phyloP scores from a whole-genome alignment of 345 rosid species.

The Salix purpurea region DNA sequence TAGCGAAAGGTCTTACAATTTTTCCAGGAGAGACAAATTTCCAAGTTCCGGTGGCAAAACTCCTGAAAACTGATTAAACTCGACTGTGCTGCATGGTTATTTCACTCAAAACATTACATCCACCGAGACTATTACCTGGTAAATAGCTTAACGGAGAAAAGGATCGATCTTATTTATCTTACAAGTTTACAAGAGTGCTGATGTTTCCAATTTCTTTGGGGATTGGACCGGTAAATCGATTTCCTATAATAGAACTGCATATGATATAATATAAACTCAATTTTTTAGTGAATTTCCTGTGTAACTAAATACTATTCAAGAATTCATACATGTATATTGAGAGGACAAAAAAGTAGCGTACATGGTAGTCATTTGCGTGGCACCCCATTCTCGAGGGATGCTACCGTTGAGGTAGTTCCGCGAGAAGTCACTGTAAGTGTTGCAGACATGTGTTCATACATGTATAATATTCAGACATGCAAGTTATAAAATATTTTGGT shows the following conservation, averaged over 20 bases:
- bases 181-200: too few species aligned
- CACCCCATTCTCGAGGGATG: constrained; percentile 16
- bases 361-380: not conserved
- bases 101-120: not conserved
- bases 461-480: too few species aligned
- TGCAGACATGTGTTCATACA: too few species aligned
- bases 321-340: too few species aligned
- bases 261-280: not conserved
- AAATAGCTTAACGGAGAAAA: not conserved
- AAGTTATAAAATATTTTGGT: too few species aligned
- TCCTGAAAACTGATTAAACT: constrained; percentile 31
- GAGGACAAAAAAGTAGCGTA: too few species aligned
- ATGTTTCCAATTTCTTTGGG: constrained; percentile 21
- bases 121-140: not conserved
- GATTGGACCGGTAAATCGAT: constrained; percentile 44
- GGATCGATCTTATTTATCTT: too few species aligned
- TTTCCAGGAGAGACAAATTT: constrained; percentile 5
- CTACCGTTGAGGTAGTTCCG: constrained; percentile 10
- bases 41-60: constrained; percentile 36
- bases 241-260: constrained; percentile 42
- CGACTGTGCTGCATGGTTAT: constrained; percentile 5
- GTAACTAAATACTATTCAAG: too few species aligned
- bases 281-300: not conserved
- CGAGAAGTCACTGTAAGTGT: constrained; percentile 1
- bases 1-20: constrained; percentile 7